These are phyloP conservation scores for Schwanniomyces yamadae DNA, from an alignment of 805 yeast species.

Conservation along the genomic window DNA sequence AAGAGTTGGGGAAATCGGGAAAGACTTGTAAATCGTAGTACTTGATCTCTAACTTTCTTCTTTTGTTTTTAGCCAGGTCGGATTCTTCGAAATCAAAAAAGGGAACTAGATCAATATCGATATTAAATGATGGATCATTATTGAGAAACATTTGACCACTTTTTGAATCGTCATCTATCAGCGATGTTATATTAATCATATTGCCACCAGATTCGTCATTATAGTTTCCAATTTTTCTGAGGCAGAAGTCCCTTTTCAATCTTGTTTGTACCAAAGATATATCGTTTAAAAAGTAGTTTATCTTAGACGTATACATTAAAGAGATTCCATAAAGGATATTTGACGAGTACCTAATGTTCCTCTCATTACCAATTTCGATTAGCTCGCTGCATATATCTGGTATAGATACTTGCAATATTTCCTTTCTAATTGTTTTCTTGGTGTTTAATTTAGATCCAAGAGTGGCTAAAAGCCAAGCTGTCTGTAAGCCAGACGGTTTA, in stretches of 20 bases:
- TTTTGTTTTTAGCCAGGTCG: slow-evolving; percentile 8
- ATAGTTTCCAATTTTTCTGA: slow-evolving; percentile 1
- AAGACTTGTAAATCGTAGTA: slow-evolving; percentile 12
- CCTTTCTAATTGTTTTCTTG: slow-evolving; percentile 27
- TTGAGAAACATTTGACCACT: slow-evolving; percentile 8
- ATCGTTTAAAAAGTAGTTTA: slow-evolving; percentile 43
- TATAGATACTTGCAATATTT: slow-evolving; percentile 37
- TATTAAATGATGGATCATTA: slow-evolving; percentile 28
- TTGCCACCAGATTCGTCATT: neutral
- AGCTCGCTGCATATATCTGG: slow-evolving; percentile 38
- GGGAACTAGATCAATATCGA: slow-evolving; percentile 22
- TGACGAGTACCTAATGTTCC: slow-evolving; percentile 34
- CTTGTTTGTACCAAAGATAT: slow-evolving; percentile 14
- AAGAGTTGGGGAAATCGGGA: slow-evolving; percentile 6
- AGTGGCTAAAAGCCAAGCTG: slow-evolving; percentile 43
- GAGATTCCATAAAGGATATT: slow-evolving; percentile 49
- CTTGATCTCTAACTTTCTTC: slow-evolving; percentile 17
- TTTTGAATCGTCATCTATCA: neutral
- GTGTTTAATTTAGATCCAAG: slow-evolving; percentile 33
- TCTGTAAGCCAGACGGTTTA: slow-evolving; percentile 13
- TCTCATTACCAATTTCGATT: slow-evolving; percentile 2
- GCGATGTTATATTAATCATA: neutral
- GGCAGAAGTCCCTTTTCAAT: slow-evolving; percentile 8
- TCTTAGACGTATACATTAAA: slow-evolving; percentile 48
- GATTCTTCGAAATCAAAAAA: slow-evolving; percentile 10